These are phyloP conservation scores for Russula virescens DNA, from an alignment of 768 basidiomycete species.

Conservation along the genomic window DNA sequence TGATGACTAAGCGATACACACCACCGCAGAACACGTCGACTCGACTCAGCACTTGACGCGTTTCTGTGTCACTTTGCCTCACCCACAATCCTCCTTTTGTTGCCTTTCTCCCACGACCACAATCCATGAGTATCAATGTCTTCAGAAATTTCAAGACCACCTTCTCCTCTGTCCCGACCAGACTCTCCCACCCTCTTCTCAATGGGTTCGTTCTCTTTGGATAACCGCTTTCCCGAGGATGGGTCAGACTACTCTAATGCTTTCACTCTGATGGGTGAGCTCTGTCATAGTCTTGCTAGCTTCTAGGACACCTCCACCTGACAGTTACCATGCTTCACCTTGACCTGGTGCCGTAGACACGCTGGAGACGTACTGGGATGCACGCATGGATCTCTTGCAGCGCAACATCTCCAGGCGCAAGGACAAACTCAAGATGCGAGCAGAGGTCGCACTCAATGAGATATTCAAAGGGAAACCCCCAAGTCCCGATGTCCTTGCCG, in stretches of 20 bases:
- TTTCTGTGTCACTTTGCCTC: not conserved
- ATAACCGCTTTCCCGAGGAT: slow-evolving; percentile 70
- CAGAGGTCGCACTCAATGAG: slow-evolving; percentile 58
- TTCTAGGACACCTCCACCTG: slow-evolving; percentile 23
- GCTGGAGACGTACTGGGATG: slow-evolving; percentile 92
- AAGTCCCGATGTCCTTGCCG: slow-evolving; percentile 58
- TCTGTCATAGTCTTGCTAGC: too few relatives aligned
- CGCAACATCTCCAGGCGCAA: slow-evolving; percentile 83
- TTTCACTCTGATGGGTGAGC: slow-evolving; percentile 75
- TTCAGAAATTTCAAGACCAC: slow-evolving; percentile 32
- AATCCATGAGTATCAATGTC: slow-evolving; percentile 24
- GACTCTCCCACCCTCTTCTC: slow-evolving; percentile 30
- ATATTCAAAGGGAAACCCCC: slow-evolving; percentile 57
- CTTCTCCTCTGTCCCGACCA: slow-evolving; percentile 31
- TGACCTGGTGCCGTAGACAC: slow-evolving; percentile 55
- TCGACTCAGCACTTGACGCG: not conserved
- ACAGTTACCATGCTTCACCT: slow-evolving; percentile 5
- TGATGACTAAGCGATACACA: slow-evolving; percentile 11
- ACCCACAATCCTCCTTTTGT: not conserved
- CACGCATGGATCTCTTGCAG: slow-evolving; percentile 76
- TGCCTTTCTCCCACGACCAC: slow-evolving; percentile 14
- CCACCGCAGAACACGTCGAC: not conserved
- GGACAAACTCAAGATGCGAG: slow-evolving; percentile 73
- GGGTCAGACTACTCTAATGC: slow-evolving; percentile 72
- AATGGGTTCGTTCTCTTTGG: slow-evolving; percentile 56